Evolutionary conservation across 306 rosid genomes (phyloP), one percentile per base, ranked within the genome.

Genomic region (Malus asiatica): DNA sequence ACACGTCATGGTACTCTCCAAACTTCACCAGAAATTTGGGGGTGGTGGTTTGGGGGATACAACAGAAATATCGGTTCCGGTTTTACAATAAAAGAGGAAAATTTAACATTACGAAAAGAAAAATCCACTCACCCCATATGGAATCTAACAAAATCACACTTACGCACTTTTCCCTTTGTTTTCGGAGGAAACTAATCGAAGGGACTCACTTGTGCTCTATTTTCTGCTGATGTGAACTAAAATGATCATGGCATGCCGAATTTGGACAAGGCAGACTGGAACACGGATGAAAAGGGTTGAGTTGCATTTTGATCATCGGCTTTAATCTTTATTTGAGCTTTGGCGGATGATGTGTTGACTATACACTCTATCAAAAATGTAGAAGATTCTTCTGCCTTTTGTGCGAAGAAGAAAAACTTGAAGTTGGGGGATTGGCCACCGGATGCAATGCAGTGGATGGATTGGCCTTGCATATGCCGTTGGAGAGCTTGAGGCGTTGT

Each of bases 351-450:
- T 68, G 98, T 88, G 93, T 87, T 96, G 90, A 96, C 89, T 70
- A 92, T 19, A 79, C 96, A 96, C 86, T 96, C 99, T n/a, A 92
- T 88, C 68, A 96, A 96, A 83, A 89, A 96, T 46, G 83, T 73
- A 5, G 97, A 88, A n/a, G 88, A 73, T 75, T 81, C 91, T 78
- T 89, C 96, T 30, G 88, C 97, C 68, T 96, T 89, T 67, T 92
- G 98, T n/a, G 96, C 98, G 75, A 90, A 92, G 97, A 96, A 96
- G 78, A 96, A 96, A 89, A 89, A 92, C 87, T 96, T 96, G 78
- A 87, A 90, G 88, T 88, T 88, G 8, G 99, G 97, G 76, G 98
- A 60, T 83, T 89, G 96, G 23, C 99, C 98, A 5, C 99, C 99
- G 19, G 98, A 90, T 23, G 99, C 99, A 66, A 93, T 93, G 89